These are phyloP conservation scores for Agaricus bisporus DNA, from an alignment of 768 basidiomycete species.

Conservation along the genomic window DNA sequence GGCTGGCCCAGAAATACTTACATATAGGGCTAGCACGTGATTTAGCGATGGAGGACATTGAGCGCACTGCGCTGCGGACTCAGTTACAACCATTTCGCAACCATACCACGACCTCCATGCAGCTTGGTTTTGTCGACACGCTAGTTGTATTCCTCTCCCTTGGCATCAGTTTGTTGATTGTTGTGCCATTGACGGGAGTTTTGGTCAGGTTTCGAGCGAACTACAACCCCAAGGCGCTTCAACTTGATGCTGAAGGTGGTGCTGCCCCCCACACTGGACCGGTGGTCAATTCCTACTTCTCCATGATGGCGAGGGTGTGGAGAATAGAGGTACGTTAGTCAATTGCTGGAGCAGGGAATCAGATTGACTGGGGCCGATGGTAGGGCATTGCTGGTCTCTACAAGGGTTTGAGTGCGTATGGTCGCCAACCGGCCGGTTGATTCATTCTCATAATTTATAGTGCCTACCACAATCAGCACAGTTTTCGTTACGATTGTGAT, in stretches of 20 bases:
- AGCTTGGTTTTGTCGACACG: conserved; percentile 29
- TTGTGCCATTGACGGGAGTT: conserved; percentile 60
- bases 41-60: neutral
- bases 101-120: conserved; percentile 15
- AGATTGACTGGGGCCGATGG: neutral
- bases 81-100: neutral
- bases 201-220: conserved; percentile 77
- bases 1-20: too few species aligned
- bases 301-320: conserved; percentile 67
- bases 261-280: conserved; percentile 76
- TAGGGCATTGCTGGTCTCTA: conserved; percentile 69
- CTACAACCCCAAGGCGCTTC: conserved; percentile 81
- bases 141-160: conserved; percentile 40
- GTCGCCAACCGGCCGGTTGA: neutral
- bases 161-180: conserved; percentile 45
- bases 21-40: too few species aligned
- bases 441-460: conserved; percentile 17
- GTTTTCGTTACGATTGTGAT: conserved; percentile 52
- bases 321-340: conserved; percentile 56
- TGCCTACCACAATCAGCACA: conserved; percentile 43
- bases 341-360: neutral
- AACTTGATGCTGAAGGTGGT: conserved; percentile 70
- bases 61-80: too few species aligned
- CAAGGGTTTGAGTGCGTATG: conserved; percentile 61
- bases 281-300: conserved; percentile 68